Evolutionary conservation across 495 filamentous ascomycete species (phyloP).

Genomic region (Penicillium bialowiezense): DNA sequence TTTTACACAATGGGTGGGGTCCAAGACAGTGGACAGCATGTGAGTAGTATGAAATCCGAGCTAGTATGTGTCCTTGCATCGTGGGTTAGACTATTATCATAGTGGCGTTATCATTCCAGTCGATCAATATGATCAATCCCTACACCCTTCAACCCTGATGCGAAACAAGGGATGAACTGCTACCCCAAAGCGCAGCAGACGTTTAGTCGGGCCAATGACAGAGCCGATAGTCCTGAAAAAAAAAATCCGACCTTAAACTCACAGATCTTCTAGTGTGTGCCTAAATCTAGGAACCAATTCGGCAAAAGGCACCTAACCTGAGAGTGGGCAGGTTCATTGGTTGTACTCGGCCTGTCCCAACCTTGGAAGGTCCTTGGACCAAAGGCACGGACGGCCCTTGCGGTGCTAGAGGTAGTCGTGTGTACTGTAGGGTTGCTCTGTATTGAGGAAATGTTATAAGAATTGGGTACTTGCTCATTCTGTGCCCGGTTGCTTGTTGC

Average conservation of each 20-base stretch:
- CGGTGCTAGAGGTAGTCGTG: neutral
- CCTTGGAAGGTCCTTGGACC: neutral
- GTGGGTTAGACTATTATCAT: conserved; percentile 15
- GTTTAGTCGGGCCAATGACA: conserved; percentile 12
- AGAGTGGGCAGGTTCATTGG: neutral
- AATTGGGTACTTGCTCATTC: neutral
- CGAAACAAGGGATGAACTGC: conserved; percentile 21
- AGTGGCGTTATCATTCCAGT: conserved; percentile 14
- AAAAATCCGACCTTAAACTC: neutral
- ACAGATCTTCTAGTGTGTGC: neutral
- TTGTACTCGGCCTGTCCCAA: neutral
- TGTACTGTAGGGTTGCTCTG: neutral
- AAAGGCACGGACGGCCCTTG: conserved; percentile 3
- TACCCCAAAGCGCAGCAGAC: conserved; percentile 5
- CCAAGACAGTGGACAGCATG: too few species aligned
- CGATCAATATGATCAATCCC: conserved; percentile 22
- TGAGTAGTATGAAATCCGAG: too few species aligned
- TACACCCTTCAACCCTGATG: conserved; percentile 5
- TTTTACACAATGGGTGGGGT: neutral
- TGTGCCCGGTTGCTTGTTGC: neutral
- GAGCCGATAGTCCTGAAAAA: neutral
- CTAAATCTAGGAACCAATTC: neutral
- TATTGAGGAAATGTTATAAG: neutral
- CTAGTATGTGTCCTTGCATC: conserved; percentile 24
- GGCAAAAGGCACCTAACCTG: neutral